Evolutionary conservation across 1,284 basidiomycete species (phyloP).

Genomic region (Tilletia setariae): DNA sequence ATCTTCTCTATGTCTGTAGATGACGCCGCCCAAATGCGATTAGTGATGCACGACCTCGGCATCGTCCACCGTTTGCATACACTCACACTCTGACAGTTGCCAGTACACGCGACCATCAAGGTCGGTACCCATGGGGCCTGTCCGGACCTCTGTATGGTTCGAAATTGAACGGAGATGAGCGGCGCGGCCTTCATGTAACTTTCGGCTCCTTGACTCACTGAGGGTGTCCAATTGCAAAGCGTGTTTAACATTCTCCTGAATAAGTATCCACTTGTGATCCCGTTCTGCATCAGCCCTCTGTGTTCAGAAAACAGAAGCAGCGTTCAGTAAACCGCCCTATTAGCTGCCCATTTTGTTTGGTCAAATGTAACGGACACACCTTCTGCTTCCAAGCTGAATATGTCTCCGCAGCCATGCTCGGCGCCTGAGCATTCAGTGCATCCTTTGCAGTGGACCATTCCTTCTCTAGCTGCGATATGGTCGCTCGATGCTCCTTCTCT

Average conservation of each 20-base stretch:
- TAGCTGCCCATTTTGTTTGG: not conserved
- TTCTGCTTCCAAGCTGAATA: constrained; percentile 14
- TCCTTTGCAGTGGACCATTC: not conserved
- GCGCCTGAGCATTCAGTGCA: not conserved
- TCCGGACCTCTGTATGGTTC: constrained; percentile 8
- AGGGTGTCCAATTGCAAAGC: not conserved
- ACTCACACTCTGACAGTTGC: constrained; percentile 22
- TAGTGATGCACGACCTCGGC: too few relatives aligned
- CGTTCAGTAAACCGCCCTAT: not conserved
- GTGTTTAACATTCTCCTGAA: constrained; percentile 11
- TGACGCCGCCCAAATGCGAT: too few relatives aligned
- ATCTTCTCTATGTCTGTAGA: constrained; percentile 17
- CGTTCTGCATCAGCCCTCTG: constrained; percentile 12
- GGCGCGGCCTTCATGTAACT: not conserved
- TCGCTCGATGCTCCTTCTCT: constrained; percentile 2
- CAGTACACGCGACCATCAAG: constrained; percentile 26
- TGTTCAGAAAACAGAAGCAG: not conserved
- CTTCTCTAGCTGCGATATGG: constrained; percentile 12
- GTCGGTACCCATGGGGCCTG: constrained; percentile 27
- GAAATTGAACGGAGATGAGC: not conserved
- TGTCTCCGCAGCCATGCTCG: constrained; percentile 1
- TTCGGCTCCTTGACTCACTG: not conserved
- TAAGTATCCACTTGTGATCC: constrained; percentile 10
- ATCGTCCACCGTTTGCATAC: not conserved
- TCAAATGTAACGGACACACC: not conserved